Evolutionary conservation across 2,329 filamentous ascomycete genomes (phyloP).

Genomic region (Macroventuria anomochaeta): DNA sequence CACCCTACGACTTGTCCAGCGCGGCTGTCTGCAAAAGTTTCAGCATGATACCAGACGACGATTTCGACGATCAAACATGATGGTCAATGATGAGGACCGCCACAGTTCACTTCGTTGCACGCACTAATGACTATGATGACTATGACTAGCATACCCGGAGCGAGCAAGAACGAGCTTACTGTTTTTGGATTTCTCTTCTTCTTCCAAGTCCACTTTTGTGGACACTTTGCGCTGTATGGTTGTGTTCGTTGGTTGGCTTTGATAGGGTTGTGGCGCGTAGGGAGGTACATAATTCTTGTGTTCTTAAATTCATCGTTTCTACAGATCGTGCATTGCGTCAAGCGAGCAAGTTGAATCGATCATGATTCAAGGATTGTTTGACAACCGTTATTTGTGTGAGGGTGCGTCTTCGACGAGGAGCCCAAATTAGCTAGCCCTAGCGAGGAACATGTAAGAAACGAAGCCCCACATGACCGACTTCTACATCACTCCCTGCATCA

Average conservation of each 20-base stretch:
- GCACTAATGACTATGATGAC: constrained; percentile 45
- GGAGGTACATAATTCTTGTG: constrained; percentile 17
- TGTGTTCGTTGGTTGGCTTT: not conserved
- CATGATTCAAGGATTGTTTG: not conserved
- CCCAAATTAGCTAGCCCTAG: not conserved
- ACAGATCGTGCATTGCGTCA: not conserved
- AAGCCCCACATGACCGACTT: not conserved
- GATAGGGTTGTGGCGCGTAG: not conserved
- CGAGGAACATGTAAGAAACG: not conserved
- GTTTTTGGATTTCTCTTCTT: constrained; percentile 21
- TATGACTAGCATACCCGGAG: constrained; percentile 46
- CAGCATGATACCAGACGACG: constrained; percentile 40
- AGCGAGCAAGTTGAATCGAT: not conserved
- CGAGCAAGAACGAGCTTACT: constrained; percentile 28
- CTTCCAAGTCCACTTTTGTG: constrained; percentile 14
- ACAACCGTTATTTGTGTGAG: constrained; percentile 11
- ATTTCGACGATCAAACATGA: constrained; percentile 30
- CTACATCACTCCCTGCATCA: constrained; percentile 11
- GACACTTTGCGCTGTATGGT: not conserved
- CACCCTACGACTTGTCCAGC: not conserved
- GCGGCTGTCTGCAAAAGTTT: constrained; percentile 30
- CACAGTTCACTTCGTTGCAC: constrained; percentile 28
- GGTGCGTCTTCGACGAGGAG: not conserved
- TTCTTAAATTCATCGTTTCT: constrained; percentile 4
- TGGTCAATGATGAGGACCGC: constrained; percentile 28